These are phyloP conservation scores for Leccinum barrowsii DNA, from an alignment of 768 basidiomycete species.

Conservation along the genomic window DNA sequence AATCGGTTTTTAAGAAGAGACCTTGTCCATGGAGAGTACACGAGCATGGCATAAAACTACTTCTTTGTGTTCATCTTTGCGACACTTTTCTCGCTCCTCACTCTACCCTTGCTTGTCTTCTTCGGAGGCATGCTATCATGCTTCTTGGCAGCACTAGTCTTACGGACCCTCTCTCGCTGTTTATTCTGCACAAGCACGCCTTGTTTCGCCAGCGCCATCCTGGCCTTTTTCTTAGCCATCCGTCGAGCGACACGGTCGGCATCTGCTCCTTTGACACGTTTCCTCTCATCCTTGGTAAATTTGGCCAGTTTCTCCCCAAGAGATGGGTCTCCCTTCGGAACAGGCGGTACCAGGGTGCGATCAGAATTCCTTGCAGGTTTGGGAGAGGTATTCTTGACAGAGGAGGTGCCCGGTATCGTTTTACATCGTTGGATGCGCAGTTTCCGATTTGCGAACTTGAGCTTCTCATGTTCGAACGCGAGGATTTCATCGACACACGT, in stretches of 20 bases:
- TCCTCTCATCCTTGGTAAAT: slow-evolving; percentile 83
- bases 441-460: slow-evolving; percentile 92
- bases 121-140: slow-evolving; percentile 9
- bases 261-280: slow-evolving; percentile 75
- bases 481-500: slow-evolving; percentile 92
- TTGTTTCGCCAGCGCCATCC: slow-evolving; percentile 46
- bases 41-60: slow-evolving; percentile 18
- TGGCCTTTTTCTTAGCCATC: slow-evolving; percentile 85
- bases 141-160: slow-evolving; percentile 30
- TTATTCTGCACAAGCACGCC: slow-evolving; percentile 37
- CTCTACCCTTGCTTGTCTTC: slow-evolving; percentile 41
- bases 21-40: neutral
- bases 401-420: slow-evolving; percentile 44
- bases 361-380: slow-evolving; percentile 6
- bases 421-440: slow-evolving; percentile 91
- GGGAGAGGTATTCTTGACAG: slow-evolving; percentile 13
- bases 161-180: slow-evolving; percentile 48
- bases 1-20: too few relatives aligned
- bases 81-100: slow-evolving; percentile 52
- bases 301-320: slow-evolving; percentile 77
- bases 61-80: slow-evolving; percentile 60
- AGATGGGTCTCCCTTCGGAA: slow-evolving; percentile 75
- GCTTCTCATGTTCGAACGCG: slow-evolving; percentile 67
- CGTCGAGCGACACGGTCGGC: slow-evolving; percentile 78
- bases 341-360: slow-evolving; percentile 12